phyloP scores from a whole-genome alignment of 805 yeast genomes.

The baker's yeast (Saccharomyces cerevisiae) region DNA sequence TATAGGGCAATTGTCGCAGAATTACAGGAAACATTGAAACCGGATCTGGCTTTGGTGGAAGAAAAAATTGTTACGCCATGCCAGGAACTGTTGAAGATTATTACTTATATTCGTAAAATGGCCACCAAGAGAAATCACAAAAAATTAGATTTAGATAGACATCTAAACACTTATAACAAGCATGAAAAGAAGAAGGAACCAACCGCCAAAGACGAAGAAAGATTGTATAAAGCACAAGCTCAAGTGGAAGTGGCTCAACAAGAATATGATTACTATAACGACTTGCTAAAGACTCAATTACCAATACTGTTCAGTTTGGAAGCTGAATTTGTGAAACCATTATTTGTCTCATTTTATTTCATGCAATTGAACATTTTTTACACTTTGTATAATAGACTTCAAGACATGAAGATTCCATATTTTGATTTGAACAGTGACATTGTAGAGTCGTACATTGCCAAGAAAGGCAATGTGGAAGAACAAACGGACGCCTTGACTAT shows the following conservation, averaged over 20 bases:
- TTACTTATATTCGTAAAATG: constrained; percentile 82
- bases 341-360: constrained; percentile 88
- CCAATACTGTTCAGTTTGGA: constrained; percentile 84
- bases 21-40: constrained; percentile 75
- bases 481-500: constrained; percentile 82
- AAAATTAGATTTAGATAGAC: constrained; percentile 88
- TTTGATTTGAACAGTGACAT: constrained; percentile 83
- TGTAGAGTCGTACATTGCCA: constrained; percentile 64
- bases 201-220: constrained; percentile 85
- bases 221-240: constrained; percentile 78
- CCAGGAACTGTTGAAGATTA: constrained; percentile 76
- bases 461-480: constrained; percentile 88
- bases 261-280: constrained; percentile 92
- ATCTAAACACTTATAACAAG: constrained; percentile 58
- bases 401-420: constrained; percentile 93
- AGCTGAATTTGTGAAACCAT: constrained; percentile 85
- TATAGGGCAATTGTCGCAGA: constrained; percentile 83
- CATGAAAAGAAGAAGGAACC: constrained; percentile 76
- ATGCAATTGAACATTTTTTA: constrained; percentile 97
- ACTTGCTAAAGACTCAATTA: constrained; percentile 82
- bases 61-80: constrained; percentile 86
- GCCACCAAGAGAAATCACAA: constrained; percentile 92
- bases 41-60: constrained; percentile 88
- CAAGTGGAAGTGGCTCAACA: constrained; percentile 86
- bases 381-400: constrained; percentile 83